A percentile compares a stretch with the other conserved stretches of the same genome.
These are phyloP conservation scores for Cnidoscolus chayamansa DNA, from an alignment of 441 rosid genomes.

Conservation along the genomic window DNA sequence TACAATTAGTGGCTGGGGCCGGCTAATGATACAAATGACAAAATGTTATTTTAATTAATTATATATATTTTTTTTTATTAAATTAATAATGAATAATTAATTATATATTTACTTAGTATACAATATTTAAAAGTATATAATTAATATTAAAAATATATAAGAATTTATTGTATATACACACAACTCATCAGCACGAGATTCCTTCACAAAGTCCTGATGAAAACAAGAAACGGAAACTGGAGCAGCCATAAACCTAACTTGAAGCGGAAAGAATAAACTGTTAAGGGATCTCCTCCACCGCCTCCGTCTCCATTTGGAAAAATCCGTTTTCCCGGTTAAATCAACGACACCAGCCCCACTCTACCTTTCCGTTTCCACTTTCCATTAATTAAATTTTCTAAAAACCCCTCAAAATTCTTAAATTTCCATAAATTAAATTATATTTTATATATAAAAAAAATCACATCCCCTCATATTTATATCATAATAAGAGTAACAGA, in stretches of 20 bases:
- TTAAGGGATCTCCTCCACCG: slow-evolving; percentile 3
- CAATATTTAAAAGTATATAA: too few relatives aligned
- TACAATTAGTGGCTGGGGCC: too few relatives aligned
- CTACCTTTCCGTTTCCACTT: neutral
- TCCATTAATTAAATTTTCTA: neutral
- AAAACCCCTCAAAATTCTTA: neutral
- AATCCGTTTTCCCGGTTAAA: slow-evolving; percentile 18
- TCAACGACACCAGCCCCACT: neutral
- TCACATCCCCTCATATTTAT: slow-evolving; percentile 51
- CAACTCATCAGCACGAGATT: neutral
- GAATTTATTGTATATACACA: neutral
- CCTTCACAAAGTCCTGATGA: neutral
- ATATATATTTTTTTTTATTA: too few relatives aligned
- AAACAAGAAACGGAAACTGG: neutral
- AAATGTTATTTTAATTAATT: too few relatives aligned
- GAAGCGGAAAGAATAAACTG: neutral
- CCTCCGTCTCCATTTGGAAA: slow-evolving; percentile 18
- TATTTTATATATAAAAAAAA: neutral
- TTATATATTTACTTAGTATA: too few relatives aligned
- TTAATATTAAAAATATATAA: neutral
- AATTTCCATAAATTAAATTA: neutral
- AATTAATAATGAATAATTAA: too few relatives aligned
- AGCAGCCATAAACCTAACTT: slow-evolving; percentile 11
- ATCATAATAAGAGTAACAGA: slow-evolving; percentile 44
- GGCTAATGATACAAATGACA: too few relatives aligned